Evolutionary conservation across 2,329 filamentous ascomycete species (phyloP).

Genomic region (Colletotrichum agaves): DNA sequence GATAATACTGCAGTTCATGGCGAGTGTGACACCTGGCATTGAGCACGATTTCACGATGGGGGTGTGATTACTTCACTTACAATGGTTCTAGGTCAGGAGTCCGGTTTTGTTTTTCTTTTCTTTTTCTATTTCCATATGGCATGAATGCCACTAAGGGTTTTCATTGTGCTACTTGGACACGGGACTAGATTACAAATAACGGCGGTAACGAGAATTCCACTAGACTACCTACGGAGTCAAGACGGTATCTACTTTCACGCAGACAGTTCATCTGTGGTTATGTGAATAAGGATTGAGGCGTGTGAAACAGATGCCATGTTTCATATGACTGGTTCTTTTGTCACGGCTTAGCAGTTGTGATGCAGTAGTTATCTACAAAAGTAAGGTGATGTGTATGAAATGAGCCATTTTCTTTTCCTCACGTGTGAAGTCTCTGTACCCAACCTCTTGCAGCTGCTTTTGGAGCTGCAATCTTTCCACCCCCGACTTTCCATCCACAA

Average conservation of each 20-base stretch:
- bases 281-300: too few species aligned
- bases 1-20: slow-evolving; percentile 69
- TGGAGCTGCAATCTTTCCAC: too few species aligned
- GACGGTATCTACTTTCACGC: not conserved
- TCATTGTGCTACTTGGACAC: slow-evolving; percentile 18
- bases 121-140: not conserved
- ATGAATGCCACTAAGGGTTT: slow-evolving; percentile 1
- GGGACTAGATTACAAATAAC: slow-evolving; percentile 20
- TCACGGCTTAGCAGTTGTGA: too few species aligned
- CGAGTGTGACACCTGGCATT: slow-evolving; percentile 93
- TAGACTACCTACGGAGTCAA: slow-evolving; percentile 34
- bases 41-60: slow-evolving; percentile 99
- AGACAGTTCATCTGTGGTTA: not conserved
- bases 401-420: too few species aligned
- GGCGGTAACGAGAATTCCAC: slow-evolving; percentile 19
- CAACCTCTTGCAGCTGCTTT: too few species aligned
- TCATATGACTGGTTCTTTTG: too few species aligned
- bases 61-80: slow-evolving; percentile 62
- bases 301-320: too few species aligned
- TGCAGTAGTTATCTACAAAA: too few species aligned
- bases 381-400: too few species aligned
- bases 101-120: not conserved
- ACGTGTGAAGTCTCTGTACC: too few species aligned
- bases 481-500: too few species aligned
- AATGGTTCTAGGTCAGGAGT: slow-evolving; percentile 6